Base-by-base conservation (phyloP, 106 monocot species). In the Dioscorea alata region DNA sequence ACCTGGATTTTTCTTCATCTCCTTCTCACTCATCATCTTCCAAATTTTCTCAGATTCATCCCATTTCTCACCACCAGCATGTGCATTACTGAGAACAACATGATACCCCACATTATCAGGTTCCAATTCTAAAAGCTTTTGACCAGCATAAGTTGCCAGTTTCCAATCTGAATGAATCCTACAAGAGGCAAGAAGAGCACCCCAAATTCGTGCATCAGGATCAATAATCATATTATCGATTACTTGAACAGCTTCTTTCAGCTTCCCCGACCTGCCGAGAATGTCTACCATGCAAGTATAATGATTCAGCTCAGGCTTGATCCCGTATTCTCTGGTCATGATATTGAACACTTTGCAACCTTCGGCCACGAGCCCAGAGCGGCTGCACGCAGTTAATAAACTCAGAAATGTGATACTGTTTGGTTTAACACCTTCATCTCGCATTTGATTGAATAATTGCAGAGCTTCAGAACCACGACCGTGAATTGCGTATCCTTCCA, bases 261-360 rank as follows among this genome's bases (percentile, higher is more conserved):
- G 71, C 50, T 77, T 78, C 17, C 83, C 83, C 10, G 60, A 67
- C 42, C 87, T 72, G 49, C 75, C 78, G 57, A 88, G 75, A 70
- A 84, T 63, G 63, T 88, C 87, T n/a, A 87, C 83, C 77, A 87
- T 80, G 71, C 87, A 83, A 19, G 83, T 81, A 59, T 81, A 81
- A 61, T 88, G 87, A 23, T 63, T 68, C 31, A 88, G 13, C 65
- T 71, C 64, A 25, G 83, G 83, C 22, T 52, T 67, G 16, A 88
- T 72, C 0, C 69, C 65, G 58, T 60, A 75, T 17, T 32, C 78
- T 68, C 5, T 64, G 31, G 24, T 69, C 83, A 88, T 84, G 23
- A 65, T 67, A 75, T 60, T 58, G 70, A 88, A 81, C 18, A 75
- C 19, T 49, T 80, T 23, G 57, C 68, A 70, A 16, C 70, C 84